Percentiles rank a stretch among this genome's conserved stretches.
These are phyloP conservation scores for Ophiostoma angusticollis DNA, from an alignment of 2,329 filamentous ascomycete species.

Conservation along the genomic window DNA sequence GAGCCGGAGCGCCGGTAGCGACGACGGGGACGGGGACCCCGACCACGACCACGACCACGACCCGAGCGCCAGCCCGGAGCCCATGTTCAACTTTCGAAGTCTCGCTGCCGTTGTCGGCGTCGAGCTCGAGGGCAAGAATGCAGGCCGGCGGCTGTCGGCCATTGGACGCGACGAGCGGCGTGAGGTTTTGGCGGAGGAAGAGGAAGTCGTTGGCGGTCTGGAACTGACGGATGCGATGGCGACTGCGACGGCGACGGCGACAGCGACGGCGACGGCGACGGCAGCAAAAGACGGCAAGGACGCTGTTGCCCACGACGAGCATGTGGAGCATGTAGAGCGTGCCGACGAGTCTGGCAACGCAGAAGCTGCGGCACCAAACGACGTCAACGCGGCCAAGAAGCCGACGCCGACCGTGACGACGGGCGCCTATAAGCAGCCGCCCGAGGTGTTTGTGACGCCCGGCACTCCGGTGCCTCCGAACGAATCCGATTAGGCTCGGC, in stretches of 20 bases:
- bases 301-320: slow-evolving; percentile 20
- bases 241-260: no score
- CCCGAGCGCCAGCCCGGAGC: slow-evolving; percentile 44
- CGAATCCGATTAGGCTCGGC: slow-evolving; percentile 10
- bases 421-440: slow-evolving; percentile 18
- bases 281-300: slow-evolving; percentile 24
- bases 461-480: slow-evolving; percentile 29
- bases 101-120: slow-evolving; percentile 72
- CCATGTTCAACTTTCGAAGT: slow-evolving; percentile 86
- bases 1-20: slow-evolving; percentile 28
- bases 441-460: slow-evolving; percentile 35
- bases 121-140: slow-evolving; percentile 37
- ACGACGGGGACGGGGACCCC: slow-evolving; percentile 15
- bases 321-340: slow-evolving; percentile 20
- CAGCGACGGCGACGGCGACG: not conserved
- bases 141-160: slow-evolving; percentile 20
- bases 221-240: no score
- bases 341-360: not conserved
- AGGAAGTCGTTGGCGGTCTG: slow-evolving; percentile 6
- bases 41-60: slow-evolving; percentile 37
- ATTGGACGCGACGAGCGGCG: slow-evolving; percentile 17
- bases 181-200: slow-evolving; percentile 1
- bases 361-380: not conserved
- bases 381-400: not conserved
- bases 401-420: not conserved